These are phyloP conservation scores for Tetrahymena elliotti DNA, from an alignment of 73 alveolate species.

Conservation along the genomic window DNA sequence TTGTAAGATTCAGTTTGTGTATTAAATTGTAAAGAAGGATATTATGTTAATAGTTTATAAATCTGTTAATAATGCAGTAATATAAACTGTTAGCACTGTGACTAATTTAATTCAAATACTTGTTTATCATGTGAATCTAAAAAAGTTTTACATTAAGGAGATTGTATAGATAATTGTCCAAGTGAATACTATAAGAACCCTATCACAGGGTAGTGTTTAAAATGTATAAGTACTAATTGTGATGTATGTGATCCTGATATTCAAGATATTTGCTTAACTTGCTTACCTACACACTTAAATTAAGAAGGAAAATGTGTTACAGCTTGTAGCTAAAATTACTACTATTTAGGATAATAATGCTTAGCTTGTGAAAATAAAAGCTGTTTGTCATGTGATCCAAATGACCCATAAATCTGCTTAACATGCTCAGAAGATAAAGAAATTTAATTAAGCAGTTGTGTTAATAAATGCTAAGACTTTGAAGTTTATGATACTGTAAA, in stretches of 20 bases:
- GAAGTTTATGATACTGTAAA: neutral
- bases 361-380: neutral
- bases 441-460: neutral
- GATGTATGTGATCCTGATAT: neutral
- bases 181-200: neutral
- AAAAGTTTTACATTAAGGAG: neutral
- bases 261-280: neutral
- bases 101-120: neutral
- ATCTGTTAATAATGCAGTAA: neutral
- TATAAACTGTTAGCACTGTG: neutral
- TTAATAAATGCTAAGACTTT: neutral
- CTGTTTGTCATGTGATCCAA: neutral
- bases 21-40: neutral
- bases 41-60: neutral
- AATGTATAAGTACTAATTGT: neutral
- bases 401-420: neutral
- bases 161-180: neutral
- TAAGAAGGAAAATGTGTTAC: neutral
- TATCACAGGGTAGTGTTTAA: neutral
- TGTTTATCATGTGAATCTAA: neutral
- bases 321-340: neutral
- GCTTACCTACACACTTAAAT: neutral
- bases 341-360: neutral
- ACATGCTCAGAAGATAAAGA: neutral
- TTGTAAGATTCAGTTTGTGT: neutral